A percentile compares a stretch with the other conserved stretches of the same genome.
These are phyloP conservation scores for Ustilago loliicola DNA, from an alignment of 1,284 basidiomycete genomes.

Conservation along the genomic window DNA sequence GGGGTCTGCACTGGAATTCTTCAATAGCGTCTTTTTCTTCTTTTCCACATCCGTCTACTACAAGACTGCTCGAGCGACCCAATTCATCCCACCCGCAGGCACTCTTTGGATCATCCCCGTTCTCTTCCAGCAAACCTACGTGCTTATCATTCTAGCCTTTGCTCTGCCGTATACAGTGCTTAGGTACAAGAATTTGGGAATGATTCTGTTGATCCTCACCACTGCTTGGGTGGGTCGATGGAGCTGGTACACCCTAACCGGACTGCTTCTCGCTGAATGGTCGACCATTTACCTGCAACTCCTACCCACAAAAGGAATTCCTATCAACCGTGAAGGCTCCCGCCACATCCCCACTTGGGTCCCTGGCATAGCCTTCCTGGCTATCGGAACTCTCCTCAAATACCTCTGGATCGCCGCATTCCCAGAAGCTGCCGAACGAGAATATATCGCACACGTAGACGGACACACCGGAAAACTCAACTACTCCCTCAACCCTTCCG, in stretches of 20 bases:
- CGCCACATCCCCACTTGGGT: constrained; percentile 23
- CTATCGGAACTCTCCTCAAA: constrained; percentile 50
- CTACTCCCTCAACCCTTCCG: constrained; percentile 23
- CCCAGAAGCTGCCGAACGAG: constrained; percentile 33
- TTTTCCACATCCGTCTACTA: constrained; percentile 46
- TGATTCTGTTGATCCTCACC: constrained; percentile 44
- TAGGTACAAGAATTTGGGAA: constrained; percentile 53
- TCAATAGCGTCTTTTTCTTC: constrained; percentile 53
- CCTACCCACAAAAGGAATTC: constrained; percentile 24
- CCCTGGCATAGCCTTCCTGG: constrained; percentile 28
- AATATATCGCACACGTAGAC: constrained; percentile 49
- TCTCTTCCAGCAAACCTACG: constrained; percentile 60
- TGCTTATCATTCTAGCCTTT: constrained; percentile 53
- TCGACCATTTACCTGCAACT: constrained; percentile 47
- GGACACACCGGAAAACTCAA: constrained; percentile 51
- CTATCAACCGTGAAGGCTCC: constrained; percentile 21
- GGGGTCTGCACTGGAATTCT: constrained; percentile 48
- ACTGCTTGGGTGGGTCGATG: constrained; percentile 60
- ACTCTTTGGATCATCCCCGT: constrained; percentile 58
- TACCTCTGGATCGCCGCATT: constrained; percentile 55
- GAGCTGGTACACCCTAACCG: constrained; percentile 62
- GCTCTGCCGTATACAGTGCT: constrained; percentile 51
- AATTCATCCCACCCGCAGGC: constrained; percentile 47
- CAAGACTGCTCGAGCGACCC: constrained; percentile 35
- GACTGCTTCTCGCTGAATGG: constrained; percentile 56